These are phyloP conservation scores for Fraxinus nigra DNA, from an alignment of 305 asterid species.

Conservation along the genomic window DNA sequence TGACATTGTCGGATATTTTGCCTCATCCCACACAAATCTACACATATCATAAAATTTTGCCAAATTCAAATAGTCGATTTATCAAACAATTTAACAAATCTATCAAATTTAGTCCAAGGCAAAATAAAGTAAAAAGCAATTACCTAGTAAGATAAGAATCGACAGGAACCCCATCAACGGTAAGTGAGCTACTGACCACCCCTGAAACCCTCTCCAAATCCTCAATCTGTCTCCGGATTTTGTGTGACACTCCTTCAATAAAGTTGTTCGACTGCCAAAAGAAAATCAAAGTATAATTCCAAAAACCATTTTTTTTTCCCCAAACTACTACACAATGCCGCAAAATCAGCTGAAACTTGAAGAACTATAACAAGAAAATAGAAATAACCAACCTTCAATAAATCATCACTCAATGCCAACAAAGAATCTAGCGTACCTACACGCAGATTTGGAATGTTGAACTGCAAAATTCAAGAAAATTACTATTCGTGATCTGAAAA, in stretches of 20 bases:
- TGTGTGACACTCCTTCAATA: conserved; percentile 85
- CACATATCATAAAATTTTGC: conserved; percentile 13
- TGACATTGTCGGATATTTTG: conserved; percentile 87
- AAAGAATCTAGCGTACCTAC: conserved; percentile 88
- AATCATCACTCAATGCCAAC: conserved; percentile 78
- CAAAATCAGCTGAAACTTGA: conserved; percentile 9
- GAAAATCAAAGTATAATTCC: neutral
- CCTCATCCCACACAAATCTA: conserved; percentile 96
- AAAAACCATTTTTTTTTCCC: neutral
- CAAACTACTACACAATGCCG: conserved; percentile 12
- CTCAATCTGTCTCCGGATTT: conserved; percentile 86
- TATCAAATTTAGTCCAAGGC: neutral
- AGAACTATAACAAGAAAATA: neutral
- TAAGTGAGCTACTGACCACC: conserved; percentile 73
- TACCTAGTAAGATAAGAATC: conserved; percentile 92
- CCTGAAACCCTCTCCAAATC: conserved; percentile 89
- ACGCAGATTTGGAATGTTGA: conserved; percentile 91
- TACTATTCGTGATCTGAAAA: neutral
- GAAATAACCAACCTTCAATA: conserved; percentile 53
- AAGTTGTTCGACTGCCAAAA: conserved; percentile 69
- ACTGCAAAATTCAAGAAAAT: conserved; percentile 44
- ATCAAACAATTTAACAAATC: neutral
- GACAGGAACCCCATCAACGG: conserved; percentile 96
- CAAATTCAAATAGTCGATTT: conserved; percentile 7
- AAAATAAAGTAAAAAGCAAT: neutral